Evolutionary conservation across 768 basidiomycete species (phyloP), one percentile per base, ranked within the genome.

Genomic region (Lenzites betulinus): DNA sequence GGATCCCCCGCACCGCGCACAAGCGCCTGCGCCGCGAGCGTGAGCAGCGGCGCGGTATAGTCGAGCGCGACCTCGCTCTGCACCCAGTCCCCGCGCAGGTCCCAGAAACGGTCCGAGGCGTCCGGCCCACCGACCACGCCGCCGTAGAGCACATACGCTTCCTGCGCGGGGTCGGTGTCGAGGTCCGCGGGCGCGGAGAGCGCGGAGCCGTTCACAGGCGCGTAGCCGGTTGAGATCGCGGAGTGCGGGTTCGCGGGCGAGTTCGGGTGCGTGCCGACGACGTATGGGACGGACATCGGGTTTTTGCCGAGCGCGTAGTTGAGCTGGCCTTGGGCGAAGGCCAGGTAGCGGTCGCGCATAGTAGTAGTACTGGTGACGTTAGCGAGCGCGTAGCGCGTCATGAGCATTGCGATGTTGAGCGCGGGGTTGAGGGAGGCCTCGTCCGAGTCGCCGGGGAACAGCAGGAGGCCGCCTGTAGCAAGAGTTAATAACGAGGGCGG

Each of bases 241-340:
- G 90, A 92, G 70, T 96, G 94, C 1, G 95, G 95, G 71, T 96
- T 97, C 48, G 81, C 74, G 0, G 94, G 94, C 13, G 95, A 90
- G 70, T 96, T 95, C 1, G 94, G 92, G 73, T 96, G 93, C 49
- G 81, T 77, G 39, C 95, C 95, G 23, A 97, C 93, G 50, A 97
- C 74, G 71, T 97, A 98, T 1, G 90, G 88, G 11, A 84, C 89
- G 59, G 83, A 85, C 93, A 95, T 95, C 0, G 94, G 88, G 69
- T 98, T 98, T 51, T 89, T 84, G 38, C 95, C 95, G 7, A 97
- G 80, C 3, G 79, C 81, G 72, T 97, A 98, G 68, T 90, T 82
- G 12, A 95, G 66, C 72, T 98, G 95, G 35, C 73, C 76, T 70
- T 87, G 82, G 0, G 92, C 91, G 69, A 89, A 94, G 49, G 91